Percentiles rank a stretch among this genome's conserved stretches.
Evolutionary conservation across 2,329 filamentous ascomycete genomes (phyloP).

Genomic region (Neofusicoccum parvum): DNA sequence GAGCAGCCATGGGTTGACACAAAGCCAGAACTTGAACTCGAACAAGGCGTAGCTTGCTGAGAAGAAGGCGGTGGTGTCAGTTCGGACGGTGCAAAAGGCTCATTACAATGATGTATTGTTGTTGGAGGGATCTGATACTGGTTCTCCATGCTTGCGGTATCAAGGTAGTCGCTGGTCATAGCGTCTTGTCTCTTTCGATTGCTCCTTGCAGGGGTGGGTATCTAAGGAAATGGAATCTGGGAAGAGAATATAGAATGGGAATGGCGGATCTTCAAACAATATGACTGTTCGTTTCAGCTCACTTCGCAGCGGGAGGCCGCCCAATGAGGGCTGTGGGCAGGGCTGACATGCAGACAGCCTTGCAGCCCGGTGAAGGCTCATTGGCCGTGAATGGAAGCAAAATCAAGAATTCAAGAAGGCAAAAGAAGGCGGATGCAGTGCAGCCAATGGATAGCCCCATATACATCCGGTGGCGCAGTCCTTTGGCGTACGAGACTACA

Average conservation of each 20-base stretch:
- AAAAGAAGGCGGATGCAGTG: too few species aligned
- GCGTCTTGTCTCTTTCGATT: not conserved
- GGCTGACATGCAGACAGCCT: not conserved
- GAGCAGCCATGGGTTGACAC: not conserved
- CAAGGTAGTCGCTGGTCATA: not conserved
- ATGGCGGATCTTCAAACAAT: not conserved
- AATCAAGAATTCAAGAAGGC: not conserved
- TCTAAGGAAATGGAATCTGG: not conserved
- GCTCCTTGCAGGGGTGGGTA: not conserved
- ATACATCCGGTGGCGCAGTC: not conserved
- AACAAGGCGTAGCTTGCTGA: not conserved
- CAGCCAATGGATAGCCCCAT: not conserved
- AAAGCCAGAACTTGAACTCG: not conserved
- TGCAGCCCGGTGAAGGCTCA: not conserved
- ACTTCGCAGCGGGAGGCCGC: not conserved
- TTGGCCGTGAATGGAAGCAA: not conserved
- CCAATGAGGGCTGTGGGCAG: not conserved
- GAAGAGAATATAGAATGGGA: not conserved
- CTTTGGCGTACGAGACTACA: not conserved
- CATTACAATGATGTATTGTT: not conserved
- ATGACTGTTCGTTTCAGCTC: not conserved
- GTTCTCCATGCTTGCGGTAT: not conserved
- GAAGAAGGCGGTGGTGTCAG: not conserved
- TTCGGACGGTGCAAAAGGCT: not conserved
- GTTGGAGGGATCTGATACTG: not conserved